Percentiles rank a stretch among this genome's conserved stretches.
These are phyloP conservation scores for Blastomyces silverae DNA, from an alignment of 2,329 filamentous ascomycete genomes.

Conservation along the genomic window DNA sequence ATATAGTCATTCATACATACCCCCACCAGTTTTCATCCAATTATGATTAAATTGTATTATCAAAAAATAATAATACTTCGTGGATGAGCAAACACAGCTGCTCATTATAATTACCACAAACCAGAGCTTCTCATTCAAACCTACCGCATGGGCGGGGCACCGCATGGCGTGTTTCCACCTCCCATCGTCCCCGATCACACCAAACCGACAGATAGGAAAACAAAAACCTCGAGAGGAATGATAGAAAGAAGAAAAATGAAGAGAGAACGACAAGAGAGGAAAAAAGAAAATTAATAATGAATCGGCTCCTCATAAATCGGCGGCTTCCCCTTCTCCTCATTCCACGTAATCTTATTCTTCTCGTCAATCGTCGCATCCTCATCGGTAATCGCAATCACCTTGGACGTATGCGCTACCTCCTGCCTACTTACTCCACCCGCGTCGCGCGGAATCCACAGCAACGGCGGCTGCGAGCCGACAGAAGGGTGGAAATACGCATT, in stretches of 20 bases:
- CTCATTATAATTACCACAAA: neutral
- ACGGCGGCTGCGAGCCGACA: conserved; percentile 54
- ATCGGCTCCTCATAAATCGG: conserved; percentile 55
- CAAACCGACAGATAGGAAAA: neutral
- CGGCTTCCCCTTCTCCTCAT: conserved; percentile 49
- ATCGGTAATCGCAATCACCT: conserved; percentile 72
- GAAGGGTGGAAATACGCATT: conserved; percentile 70
- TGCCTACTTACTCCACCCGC: conserved; percentile 66
- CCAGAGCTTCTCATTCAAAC: neutral
- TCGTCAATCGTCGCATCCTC: conserved; percentile 65
- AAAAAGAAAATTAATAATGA: conserved; percentile 38
- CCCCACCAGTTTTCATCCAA: neutral
- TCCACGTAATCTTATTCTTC: conserved; percentile 60
- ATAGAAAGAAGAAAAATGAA: neutral
- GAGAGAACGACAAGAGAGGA: neutral
- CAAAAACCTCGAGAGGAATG: neutral
- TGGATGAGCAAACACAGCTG: neutral
- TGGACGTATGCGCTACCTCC: conserved; percentile 65
- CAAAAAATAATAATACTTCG: neutral
- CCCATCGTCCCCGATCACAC: neutral
- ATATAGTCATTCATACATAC: neutral
- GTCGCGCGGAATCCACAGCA: conserved; percentile 83
- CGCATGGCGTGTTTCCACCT: neutral
- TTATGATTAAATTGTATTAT: conserved; percentile 8
- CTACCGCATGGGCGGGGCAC: neutral